A percentile compares a stretch with the other conserved stretches of the same genome.
Conservation (phyloP, 208 protist genomes). For the Acanthamoeba culbertsoni region DNA sequence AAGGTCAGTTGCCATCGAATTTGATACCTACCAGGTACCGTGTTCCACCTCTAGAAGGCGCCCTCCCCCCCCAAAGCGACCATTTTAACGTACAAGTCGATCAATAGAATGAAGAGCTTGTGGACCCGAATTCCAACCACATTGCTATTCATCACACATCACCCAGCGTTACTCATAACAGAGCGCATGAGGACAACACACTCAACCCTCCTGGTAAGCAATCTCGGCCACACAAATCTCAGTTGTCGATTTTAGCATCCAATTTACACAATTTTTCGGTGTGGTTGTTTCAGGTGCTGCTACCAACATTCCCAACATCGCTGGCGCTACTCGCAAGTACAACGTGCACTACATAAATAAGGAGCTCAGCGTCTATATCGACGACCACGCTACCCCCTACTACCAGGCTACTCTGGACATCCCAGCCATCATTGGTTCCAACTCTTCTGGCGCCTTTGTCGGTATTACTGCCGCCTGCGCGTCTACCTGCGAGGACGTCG, state of each 20-base stretch:
- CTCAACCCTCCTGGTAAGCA: not conserved
- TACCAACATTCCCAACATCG: not conserved
- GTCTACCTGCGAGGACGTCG: not conserved
- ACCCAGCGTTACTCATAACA: not conserved
- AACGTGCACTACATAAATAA: not conserved
- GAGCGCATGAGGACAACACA: not conserved
- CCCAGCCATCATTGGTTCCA: not conserved
- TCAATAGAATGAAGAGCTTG: not conserved
- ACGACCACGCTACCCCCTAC: not conserved
- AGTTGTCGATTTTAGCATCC: too few species aligned
- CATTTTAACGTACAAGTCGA: not conserved
- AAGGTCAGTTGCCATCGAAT: not conserved
- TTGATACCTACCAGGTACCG: not conserved
- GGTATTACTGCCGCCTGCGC: not conserved
- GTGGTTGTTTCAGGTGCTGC: not conserved
- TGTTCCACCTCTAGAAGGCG: not conserved
- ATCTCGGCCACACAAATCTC: not conserved
- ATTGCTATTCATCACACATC: not conserved
- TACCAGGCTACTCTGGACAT: not conserved
- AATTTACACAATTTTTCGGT: not conserved
- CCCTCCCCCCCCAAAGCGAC: not conserved
- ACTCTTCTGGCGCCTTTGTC: not conserved
- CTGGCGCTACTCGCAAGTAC: not conserved
- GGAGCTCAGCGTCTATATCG: constrained; percentile 2
- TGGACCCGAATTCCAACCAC: constrained; percentile 18